Evolutionary conservation across 768 basidiomycete species (phyloP).

Genomic region (Hygrophoropsis aurantiaca): DNA sequence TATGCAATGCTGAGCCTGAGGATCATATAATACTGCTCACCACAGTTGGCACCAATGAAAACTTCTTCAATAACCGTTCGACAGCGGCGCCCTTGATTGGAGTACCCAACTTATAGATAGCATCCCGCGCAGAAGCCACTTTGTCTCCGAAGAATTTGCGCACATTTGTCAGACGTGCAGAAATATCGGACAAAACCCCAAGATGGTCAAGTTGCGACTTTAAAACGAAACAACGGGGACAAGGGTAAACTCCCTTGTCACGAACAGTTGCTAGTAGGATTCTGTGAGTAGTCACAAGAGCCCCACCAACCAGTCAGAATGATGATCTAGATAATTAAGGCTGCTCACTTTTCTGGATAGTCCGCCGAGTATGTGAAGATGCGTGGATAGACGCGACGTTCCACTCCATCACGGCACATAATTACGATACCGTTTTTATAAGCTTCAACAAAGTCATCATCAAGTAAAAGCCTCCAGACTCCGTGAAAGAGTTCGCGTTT

Average conservation of each 20-base stretch:
- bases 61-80: constrained; percentile 8
- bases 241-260: constrained; percentile 29
- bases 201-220: constrained; percentile 14
- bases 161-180: not conserved
- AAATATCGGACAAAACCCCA: constrained; percentile 10
- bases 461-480: constrained; percentile 4
- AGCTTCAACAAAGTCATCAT: constrained; percentile 16
- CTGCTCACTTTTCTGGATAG: constrained; percentile 17
- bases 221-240: constrained; percentile 25
- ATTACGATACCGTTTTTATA: constrained; percentile 15
- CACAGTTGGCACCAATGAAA: constrained; percentile 11
- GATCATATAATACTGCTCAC: constrained; percentile 1
- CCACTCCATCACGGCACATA: constrained; percentile 11
- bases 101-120: constrained; percentile 10
- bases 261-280: constrained; percentile 25
- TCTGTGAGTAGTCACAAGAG: too few species aligned
- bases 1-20: not conserved
- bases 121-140: not conserved
- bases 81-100: constrained; percentile 11
- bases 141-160: not conserved
- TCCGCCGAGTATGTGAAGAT: constrained; percentile 17
- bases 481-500: constrained; percentile 18
- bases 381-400: constrained; percentile 13
- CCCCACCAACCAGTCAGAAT: too few species aligned
- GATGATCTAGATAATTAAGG: not conserved